Evolutionary conservation across 257 asterid genomes (phyloP).

Genomic region (Hygrophila difformis): DNA sequence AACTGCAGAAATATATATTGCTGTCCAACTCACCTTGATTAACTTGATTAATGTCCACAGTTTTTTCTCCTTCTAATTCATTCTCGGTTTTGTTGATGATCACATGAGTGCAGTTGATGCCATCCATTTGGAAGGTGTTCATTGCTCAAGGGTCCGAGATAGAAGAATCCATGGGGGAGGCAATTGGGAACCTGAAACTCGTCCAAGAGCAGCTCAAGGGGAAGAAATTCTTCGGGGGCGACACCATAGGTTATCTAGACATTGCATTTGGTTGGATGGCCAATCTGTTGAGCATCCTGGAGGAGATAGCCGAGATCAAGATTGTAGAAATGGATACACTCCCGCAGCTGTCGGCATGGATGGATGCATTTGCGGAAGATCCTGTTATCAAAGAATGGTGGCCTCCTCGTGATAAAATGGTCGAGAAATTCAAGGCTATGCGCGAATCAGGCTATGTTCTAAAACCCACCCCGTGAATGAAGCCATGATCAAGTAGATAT

Average conservation of each 20-base stretch:
- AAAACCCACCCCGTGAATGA: conserved; percentile 20
- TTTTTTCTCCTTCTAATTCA: too few relatives aligned
- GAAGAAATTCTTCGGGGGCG: conserved; percentile 55
- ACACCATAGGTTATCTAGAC: conserved; percentile 51
- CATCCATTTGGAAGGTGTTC: conserved; percentile 30
- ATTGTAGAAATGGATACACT: conserved; percentile 32
- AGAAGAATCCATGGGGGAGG: conserved; percentile 30
- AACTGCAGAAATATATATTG: too few relatives aligned
- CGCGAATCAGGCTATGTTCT: conserved; percentile 25
- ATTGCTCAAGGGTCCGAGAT: conserved; percentile 28
- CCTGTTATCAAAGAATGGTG: conserved; percentile 40
- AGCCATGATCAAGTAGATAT: too few relatives aligned
- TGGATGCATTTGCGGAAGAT: conserved; percentile 29
- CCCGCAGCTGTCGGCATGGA: conserved; percentile 48
- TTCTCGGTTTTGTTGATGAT: too few relatives aligned
- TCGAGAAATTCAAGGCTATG: conserved; percentile 34
- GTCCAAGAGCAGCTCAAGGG: conserved; percentile 41
- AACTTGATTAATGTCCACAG: too few relatives aligned
- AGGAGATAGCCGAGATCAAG: conserved; percentile 31
- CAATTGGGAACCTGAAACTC: conserved; percentile 26
- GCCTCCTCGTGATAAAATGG: conserved; percentile 56
- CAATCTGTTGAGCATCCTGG: conserved; percentile 32
- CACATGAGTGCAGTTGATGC: conserved; percentile 30
- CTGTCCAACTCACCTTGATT: too few relatives aligned
- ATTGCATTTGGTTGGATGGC: conserved; percentile 49